Conservation (phyloP, 306 rosid species). For the Vachellia collinsii region DNA sequence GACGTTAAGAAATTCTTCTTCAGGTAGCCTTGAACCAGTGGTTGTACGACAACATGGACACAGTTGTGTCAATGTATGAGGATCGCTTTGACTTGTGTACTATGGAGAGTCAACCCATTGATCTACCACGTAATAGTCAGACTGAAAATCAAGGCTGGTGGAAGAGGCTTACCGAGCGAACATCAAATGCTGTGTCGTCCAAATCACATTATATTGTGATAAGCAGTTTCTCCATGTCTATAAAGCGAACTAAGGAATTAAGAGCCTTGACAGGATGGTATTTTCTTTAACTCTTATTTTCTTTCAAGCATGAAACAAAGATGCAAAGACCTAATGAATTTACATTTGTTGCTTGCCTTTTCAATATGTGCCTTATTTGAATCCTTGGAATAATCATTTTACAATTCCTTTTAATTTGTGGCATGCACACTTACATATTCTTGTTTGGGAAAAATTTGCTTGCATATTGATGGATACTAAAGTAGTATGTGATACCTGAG, state of each 20-base stretch:
- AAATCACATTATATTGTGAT: slow-evolving; percentile 50
- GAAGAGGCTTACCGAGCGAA: slow-evolving; percentile 60
- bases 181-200: slow-evolving; percentile 41
- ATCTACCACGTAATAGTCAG: slow-evolving; percentile 51
- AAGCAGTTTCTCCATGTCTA: slow-evolving; percentile 63
- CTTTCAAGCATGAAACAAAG: neutral
- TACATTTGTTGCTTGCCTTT: neutral
- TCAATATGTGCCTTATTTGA: neutral
- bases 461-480: neutral
- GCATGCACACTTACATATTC: neutral
- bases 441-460: neutral
- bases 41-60: slow-evolving; percentile 82
- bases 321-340: slow-evolving; percentile 9
- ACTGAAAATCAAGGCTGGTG: slow-evolving; percentile 68
- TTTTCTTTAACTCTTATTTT: slow-evolving; percentile 12
- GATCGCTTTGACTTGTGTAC: slow-evolving; percentile 83
- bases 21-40: slow-evolving; percentile 93
- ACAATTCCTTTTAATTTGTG: neutral
- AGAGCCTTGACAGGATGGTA: slow-evolving; percentile 90
- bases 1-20: slow-evolving; percentile 14
- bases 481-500: neutral
- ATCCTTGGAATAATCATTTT: neutral
- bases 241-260: slow-evolving; percentile 84
- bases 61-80: slow-evolving; percentile 91
- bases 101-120: slow-evolving; percentile 60